Evolutionary conservation across 257 asterid genomes (phyloP).

Genomic region (Marsdenia floribunda): DNA sequence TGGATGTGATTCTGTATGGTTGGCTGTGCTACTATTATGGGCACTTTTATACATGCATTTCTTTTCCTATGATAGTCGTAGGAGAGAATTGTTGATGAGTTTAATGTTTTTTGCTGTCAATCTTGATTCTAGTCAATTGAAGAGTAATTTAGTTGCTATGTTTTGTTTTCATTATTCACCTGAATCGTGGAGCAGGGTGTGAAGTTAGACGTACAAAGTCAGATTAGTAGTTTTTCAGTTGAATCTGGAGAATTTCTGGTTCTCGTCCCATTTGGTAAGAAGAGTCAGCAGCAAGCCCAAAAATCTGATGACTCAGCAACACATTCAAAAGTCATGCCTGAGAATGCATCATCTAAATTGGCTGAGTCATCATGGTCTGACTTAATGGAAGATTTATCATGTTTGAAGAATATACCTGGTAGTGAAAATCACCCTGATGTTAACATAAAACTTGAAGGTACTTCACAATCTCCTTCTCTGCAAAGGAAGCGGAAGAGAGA

Average conservation of each 20-base stretch:
- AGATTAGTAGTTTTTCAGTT: constrained; percentile 40
- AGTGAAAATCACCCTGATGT: constrained; percentile 21
- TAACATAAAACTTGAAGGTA: constrained; percentile 10
- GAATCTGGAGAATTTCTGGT: constrained; percentile 62
- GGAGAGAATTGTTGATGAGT: neutral
- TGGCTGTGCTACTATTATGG: neutral
- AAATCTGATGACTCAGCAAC: constrained; percentile 31
- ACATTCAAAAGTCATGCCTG: constrained; percentile 18
- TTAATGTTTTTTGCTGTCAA: neutral
- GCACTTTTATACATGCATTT: too few relatives aligned
- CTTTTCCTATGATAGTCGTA: neutral
- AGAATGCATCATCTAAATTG: constrained; percentile 31
- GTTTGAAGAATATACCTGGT: constrained; percentile 27
- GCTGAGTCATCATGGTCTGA: constrained; percentile 75
- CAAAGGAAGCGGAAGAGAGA: constrained; percentile 34
- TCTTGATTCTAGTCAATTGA: neutral
- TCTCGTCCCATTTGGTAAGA: constrained; percentile 61
- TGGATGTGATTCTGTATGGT: neutral
- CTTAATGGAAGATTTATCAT: constrained; percentile 63
- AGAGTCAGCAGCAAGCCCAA: constrained; percentile 36
- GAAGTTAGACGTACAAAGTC: constrained; percentile 53
- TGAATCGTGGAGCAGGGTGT: constrained; percentile 49
- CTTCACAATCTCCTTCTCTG: constrained; percentile 17
- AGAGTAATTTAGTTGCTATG: neutral
- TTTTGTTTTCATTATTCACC: neutral